Percentiles rank a stretch among this genome's conserved stretches.
phyloP scores from a whole-genome alignment of 495 filamentous ascomycete genomes.

The Xylaria telfairii region DNA sequence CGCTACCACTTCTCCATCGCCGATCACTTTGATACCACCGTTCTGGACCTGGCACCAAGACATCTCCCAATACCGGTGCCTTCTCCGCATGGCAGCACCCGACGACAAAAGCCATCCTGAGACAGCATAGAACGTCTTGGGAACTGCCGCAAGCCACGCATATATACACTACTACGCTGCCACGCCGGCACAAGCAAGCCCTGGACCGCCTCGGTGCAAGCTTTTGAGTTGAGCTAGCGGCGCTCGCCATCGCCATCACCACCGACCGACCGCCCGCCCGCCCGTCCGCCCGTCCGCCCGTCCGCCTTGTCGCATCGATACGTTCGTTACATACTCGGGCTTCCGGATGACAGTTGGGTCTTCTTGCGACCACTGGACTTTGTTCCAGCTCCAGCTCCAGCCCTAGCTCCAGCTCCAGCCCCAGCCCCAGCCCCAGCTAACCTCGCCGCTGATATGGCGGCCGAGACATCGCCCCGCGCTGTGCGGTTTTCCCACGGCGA shows the following conservation, averaged over 20 bases:
- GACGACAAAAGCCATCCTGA: not conserved
- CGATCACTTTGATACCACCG: slow-evolving; percentile 7
- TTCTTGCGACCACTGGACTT: slow-evolving; percentile 14
- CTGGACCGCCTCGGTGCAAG: not conserved
- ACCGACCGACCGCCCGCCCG: no score
- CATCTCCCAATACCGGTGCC: no score
- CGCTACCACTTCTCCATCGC: slow-evolving; percentile 1
- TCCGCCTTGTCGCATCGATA: slow-evolving; percentile 6
- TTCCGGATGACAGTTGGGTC: slow-evolving; percentile 16
- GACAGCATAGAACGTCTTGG: not conserved
- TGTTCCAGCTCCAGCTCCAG: slow-evolving; percentile 26
- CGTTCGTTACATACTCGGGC: slow-evolving; percentile 2
- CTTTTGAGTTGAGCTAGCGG: not conserved
- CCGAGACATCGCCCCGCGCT: slow-evolving; percentile 56
- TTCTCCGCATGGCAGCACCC: not conserved
- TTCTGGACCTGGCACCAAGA: not conserved
- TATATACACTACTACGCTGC: no score
- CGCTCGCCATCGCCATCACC: not conserved
- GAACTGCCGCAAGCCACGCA: not conserved
- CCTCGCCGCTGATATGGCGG: slow-evolving; percentile 38
- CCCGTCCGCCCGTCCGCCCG: no score
- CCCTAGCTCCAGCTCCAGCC: slow-evolving; percentile 22
- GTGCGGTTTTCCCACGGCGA: slow-evolving; percentile 59
- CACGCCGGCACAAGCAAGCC: not conserved
- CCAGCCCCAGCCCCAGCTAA: slow-evolving; percentile 27